Percentiles rank a stretch among this genome's conserved stretches.
Evolutionary conservation across 306 rosid genomes (phyloP).

Genomic region (Cyclanthera cordifolia): DNA sequence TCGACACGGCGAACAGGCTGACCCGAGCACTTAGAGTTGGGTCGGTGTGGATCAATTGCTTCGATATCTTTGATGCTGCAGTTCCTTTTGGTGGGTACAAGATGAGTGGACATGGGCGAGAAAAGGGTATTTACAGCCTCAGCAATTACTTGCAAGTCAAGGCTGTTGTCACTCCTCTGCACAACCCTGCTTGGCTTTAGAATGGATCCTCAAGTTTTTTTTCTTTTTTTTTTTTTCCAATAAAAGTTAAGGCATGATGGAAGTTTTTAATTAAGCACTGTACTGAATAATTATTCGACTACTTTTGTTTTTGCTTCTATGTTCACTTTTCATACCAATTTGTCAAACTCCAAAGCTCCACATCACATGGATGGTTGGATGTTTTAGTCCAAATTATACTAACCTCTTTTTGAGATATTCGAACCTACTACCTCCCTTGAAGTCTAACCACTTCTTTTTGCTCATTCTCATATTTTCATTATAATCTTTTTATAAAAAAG

Average conservation of each 20-base stretch:
- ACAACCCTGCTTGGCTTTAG: constrained; percentile 83
- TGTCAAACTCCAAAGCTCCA: background rate
- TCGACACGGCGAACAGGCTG: constrained; percentile 63
- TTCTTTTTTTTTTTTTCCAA: background rate
- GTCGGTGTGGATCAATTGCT: constrained; percentile 73
- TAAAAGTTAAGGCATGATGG: background rate
- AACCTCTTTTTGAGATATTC: too few species aligned
- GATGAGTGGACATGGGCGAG: constrained; percentile 91
- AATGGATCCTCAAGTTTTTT: background rate
- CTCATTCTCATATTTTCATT: too few species aligned
- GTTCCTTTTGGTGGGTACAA: constrained; percentile 94
- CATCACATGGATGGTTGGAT: background rate
- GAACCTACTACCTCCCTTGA: too few species aligned
- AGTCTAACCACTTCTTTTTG: too few species aligned
- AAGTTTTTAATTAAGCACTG: background rate
- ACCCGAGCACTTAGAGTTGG: constrained; percentile 67
- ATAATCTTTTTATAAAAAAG: too few species aligned
- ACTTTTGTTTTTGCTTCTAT: background rate
- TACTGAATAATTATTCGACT: background rate
- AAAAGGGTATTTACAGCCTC: constrained; percentile 73
- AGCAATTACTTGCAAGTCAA: constrained; percentile 82
- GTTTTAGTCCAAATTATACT: too few species aligned
- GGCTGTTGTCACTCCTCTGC: constrained; percentile 66
- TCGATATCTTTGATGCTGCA: constrained; percentile 69
- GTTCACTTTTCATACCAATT: background rate